Base-by-base conservation (phyloP, 169 alveolate species). In the Eimeria zaria region DNA sequence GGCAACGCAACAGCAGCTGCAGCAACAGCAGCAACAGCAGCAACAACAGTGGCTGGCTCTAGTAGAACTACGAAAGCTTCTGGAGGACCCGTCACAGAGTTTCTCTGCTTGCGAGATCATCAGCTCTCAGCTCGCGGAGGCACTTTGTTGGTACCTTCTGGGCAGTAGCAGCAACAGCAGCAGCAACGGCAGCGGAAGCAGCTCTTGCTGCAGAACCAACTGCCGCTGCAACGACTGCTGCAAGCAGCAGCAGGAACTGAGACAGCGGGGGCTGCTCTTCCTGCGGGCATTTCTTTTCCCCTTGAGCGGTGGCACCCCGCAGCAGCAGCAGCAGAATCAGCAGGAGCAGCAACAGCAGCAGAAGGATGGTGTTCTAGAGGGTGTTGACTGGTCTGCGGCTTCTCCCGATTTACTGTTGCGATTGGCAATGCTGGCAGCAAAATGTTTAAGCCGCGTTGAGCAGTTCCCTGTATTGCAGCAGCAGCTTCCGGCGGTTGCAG, bases 81-180 rank as follows among this genome's bases (percentile, higher is more conserved):
- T 91, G 46, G 96, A 91, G 24, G 90, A 69, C 16, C 80, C 74
- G 11, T 27, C 84, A 36, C 69, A 55, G 51, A 71, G 55, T 36
- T 46, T 91, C 81, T 91, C 96, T 12, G 96, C 96, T 16, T 91
- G 83, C 81, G 96, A 91, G 55, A 51, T 91, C 67, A 91, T 91
- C 81, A 62, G 36, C 30, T 91, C 96, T 1, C 89, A 60, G 20
- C 74, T 91, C 27, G 91, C 96, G 39, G 81, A 71, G 11, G 96
- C 96, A 12, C 96, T 91, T 18, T 71, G 80, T 24, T 33, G 74
- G 12, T 91, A 71, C 80, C 81, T 91, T 5, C 91, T 84, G 55
- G 89, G 89, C 69, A 27, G 44, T 69, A 80, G 89, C 44, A 80
- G 67, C 89, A 74, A 55, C 55, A 24, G 36, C 60, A 39, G 55